A percentile compares a stretch with the other conserved stretches of the same genome.
These are phyloP conservation scores for Alternaria viburni DNA, from an alignment of 2,329 filamentous ascomycete species.

Conservation along the genomic window DNA sequence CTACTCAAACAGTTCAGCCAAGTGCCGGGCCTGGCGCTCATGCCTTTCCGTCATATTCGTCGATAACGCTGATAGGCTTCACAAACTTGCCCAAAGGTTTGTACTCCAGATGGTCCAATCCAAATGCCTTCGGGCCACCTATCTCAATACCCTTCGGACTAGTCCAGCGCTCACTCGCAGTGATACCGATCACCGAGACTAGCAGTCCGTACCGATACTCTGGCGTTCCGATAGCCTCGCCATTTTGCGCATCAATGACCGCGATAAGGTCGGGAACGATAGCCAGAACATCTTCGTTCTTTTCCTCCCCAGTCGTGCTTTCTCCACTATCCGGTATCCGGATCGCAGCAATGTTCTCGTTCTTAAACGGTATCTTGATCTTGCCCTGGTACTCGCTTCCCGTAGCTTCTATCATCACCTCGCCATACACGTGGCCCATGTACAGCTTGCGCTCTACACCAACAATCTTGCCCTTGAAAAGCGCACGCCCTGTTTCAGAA, in stretches of 20 bases:
- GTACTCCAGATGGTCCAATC: constrained; percentile 57
- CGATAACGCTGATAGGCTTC: constrained; percentile 61
- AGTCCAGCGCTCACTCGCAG: constrained; percentile 62
- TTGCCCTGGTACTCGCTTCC: constrained; percentile 47
- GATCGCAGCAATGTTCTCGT: constrained; percentile 71
- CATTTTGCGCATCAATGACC: constrained; percentile 57
- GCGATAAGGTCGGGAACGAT: constrained; percentile 59
- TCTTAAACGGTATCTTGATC: constrained; percentile 74
- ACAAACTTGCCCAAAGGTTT: constrained; percentile 59
- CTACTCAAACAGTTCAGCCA: not conserved
- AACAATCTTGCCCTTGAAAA: constrained; percentile 56
- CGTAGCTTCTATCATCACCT: constrained; percentile 49
- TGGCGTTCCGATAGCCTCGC: constrained; percentile 59
- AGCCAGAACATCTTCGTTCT: constrained; percentile 52
- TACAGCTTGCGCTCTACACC: constrained; percentile 51
- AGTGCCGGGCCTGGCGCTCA: not conserved
- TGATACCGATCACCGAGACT: constrained; percentile 61
- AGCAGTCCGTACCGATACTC: constrained; percentile 62
- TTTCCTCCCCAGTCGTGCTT: constrained; percentile 37
- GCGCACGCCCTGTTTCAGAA: constrained; percentile 43
- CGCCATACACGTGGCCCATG: constrained; percentile 53
- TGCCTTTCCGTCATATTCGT: constrained; percentile 50
- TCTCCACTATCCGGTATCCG: constrained; percentile 34
- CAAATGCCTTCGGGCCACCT: constrained; percentile 59
- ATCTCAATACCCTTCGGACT: constrained; percentile 57